These are phyloP conservation scores for Brachypodium distachyon DNA, from an alignment of 202 grass and related monocot species.

Conservation along the genomic window DNA sequence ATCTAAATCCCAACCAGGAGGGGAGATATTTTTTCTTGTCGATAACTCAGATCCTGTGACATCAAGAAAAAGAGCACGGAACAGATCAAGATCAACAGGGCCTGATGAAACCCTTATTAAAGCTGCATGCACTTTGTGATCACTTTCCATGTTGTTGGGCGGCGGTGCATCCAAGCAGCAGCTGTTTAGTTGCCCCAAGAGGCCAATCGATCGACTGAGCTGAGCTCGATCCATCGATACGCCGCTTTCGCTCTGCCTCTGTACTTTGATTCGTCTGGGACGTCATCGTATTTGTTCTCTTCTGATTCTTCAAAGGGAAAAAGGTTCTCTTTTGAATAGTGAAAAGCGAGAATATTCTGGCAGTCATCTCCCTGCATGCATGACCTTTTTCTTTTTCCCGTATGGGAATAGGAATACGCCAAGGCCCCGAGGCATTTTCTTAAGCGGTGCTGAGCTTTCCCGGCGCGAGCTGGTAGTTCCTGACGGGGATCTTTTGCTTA, in stretches of 20 bases:
- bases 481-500: conserved; percentile 17
- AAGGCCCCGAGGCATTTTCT: neutral
- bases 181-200: conserved; percentile 13
- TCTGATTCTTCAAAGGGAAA: neutral
- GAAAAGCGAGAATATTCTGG: conserved; percentile 28
- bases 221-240: conserved; percentile 8
- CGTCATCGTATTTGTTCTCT: neutral
- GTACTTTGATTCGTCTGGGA: neutral
- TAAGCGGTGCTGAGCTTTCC: conserved; percentile 20
- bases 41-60: too few species aligned
- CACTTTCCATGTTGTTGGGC: conserved; percentile 10
- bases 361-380: neutral
- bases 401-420: neutral
- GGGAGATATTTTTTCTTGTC: too few species aligned
- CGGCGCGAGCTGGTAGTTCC: neutral
- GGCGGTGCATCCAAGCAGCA: neutral
- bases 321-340: neutral
- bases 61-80: too few species aligned
- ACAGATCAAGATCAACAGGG: neutral
- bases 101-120: neutral
- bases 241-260: neutral
- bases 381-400: neutral
- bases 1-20: neutral
- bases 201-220: neutral
- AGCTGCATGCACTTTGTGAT: conserved; percentile 1